Conservation (phyloP, 2,329 filamentous ascomycete genomes). For the Metarhizium brunneum region DNA sequence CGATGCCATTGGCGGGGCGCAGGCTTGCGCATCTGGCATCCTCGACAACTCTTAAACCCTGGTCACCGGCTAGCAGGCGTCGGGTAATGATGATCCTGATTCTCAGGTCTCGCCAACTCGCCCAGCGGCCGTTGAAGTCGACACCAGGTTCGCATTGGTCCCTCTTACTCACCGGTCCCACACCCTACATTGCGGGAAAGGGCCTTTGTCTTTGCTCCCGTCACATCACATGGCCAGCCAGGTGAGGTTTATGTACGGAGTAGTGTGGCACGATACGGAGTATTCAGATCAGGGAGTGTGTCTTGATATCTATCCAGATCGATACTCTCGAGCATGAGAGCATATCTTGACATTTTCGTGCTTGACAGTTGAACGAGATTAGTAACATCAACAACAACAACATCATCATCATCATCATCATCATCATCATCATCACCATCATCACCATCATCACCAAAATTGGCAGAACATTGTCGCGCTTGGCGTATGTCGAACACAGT, state of each 20-base stretch:
- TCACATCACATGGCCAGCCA: slow-evolving; percentile 7
- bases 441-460: too few species aligned
- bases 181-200: slow-evolving; percentile 3
- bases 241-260: background rate
- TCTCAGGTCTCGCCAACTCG: background rate
- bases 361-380: too few species aligned
- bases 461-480: background rate
- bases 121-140: slow-evolving; percentile 1
- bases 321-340: background rate
- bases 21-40: too few species aligned
- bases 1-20: background rate
- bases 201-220: slow-evolving; percentile 2
- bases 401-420: too few species aligned
- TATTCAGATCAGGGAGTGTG: background rate
- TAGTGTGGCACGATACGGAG: background rate
- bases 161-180: slow-evolving; percentile 14
- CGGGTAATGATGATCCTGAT: background rate
- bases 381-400: too few species aligned
- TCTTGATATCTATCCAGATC: background rate
- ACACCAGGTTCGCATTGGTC: slow-evolving; percentile 7
- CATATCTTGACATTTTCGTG: background rate
- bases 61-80: background rate
- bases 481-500: background rate
- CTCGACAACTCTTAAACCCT: background rate
- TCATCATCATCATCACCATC: too few species aligned